These are phyloP conservation scores for Oryza meyeriana DNA, from an alignment of 176 grass and related monocot genomes.

Conservation along the genomic window DNA sequence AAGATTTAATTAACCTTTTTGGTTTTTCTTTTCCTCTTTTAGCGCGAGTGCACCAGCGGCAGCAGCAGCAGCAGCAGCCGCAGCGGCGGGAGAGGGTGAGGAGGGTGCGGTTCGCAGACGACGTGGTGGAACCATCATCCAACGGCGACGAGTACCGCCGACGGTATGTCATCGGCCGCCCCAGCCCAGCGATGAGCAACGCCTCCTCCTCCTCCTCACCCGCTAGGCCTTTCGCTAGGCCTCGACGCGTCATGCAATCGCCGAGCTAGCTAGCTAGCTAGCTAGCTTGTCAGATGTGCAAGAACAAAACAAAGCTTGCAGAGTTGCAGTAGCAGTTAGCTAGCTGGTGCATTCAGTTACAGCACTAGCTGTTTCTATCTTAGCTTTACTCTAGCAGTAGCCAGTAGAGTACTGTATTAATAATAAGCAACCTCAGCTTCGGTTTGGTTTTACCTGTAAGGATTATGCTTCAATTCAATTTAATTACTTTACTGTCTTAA, in stretches of 20 bases:
- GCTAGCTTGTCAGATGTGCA: not conserved
- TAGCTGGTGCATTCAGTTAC: not conserved
- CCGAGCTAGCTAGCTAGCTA: not conserved
- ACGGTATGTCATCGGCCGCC: not conserved
- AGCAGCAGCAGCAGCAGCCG: not conserved
- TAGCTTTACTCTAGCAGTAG: not conserved
- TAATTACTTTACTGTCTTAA: not conserved
- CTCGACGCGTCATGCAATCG: not conserved
- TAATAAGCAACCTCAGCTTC: not conserved
- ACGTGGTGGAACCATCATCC: slow-evolving; percentile 61
- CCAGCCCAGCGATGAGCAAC: not conserved
- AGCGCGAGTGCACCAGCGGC: not conserved
- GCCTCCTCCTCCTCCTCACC: not conserved
- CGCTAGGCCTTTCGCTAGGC: not conserved
- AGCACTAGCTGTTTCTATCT: not conserved
- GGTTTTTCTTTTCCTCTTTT: not conserved
- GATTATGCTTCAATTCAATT: not conserved
- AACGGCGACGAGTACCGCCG: slow-evolving; percentile 59
- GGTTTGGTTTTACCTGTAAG: not conserved
- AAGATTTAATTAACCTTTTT: not conserved
- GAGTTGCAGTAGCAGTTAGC: not conserved
- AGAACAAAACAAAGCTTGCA: not conserved
- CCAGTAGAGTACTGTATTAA: not conserved
- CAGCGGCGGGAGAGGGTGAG: slow-evolving; percentile 16
- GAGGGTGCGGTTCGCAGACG: slow-evolving; percentile 76